Conservation (phyloP, 2,329 filamentous ascomycete genomes). For the Aurifilum marmelostoma region DNA sequence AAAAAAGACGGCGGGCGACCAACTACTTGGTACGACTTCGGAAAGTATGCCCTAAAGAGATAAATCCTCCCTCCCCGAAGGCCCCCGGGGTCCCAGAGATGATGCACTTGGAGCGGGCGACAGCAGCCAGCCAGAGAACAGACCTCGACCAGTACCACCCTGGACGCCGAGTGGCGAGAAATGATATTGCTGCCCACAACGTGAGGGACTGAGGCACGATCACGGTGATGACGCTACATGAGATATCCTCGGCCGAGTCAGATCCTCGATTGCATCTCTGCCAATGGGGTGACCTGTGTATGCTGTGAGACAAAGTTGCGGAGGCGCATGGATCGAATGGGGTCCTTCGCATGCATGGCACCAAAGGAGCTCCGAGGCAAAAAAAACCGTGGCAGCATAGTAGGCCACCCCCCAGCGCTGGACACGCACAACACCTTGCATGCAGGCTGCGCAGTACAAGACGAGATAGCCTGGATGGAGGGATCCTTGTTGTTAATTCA, state of each 20-base stretch:
- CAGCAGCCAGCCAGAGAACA: not conserved
- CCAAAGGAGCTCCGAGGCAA: not conserved
- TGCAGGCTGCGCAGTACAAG: too few relatives aligned
- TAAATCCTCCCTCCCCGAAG: not conserved
- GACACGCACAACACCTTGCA: not conserved
- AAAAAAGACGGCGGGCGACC: not conserved
- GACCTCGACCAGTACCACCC: not conserved
- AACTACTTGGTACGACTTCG: not conserved
- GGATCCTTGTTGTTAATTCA: too few relatives aligned
- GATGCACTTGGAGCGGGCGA: not conserved
- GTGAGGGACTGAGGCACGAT: not conserved
- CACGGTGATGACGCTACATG: not conserved
- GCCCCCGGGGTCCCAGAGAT: not conserved
- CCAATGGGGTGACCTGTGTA: not conserved
- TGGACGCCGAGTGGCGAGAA: not conserved
- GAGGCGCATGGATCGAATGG: too few relatives aligned
- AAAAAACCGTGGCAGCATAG: too few relatives aligned
- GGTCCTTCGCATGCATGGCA: not conserved
- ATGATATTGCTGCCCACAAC: not conserved
- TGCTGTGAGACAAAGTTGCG: not conserved
- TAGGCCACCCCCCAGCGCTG: too few relatives aligned
- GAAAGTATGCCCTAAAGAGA: not conserved
- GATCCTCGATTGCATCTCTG: not conserved
- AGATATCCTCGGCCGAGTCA: not conserved
- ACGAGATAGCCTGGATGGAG: too few relatives aligned